A percentile compares a stretch with the other conserved stretches of the same genome.
These are phyloP conservation scores for Geotrichum carabidarum DNA, from an alignment of 1,139 yeast genomes.

Conservation along the genomic window DNA sequence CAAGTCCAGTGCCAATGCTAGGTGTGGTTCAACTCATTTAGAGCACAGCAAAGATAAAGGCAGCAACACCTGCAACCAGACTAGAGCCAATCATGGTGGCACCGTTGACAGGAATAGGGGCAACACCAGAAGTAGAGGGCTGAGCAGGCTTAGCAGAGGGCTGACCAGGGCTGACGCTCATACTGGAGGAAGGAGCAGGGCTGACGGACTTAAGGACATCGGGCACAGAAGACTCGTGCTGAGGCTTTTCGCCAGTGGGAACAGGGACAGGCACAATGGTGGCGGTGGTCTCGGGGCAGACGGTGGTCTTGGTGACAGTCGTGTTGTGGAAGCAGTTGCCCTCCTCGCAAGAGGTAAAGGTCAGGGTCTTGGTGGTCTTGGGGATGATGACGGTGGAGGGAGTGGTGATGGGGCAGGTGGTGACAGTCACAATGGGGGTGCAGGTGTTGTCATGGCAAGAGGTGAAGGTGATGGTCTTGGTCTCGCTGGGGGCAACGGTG, in stretches of 20 bases:
- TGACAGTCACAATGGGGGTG: not conserved
- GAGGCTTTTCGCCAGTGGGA: not conserved
- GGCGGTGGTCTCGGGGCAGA: not conserved
- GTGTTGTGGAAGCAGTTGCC: not conserved
- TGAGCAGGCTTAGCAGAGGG: too few relatives aligned
- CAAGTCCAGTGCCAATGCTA: too few relatives aligned
- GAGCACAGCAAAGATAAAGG: slow-evolving; percentile 1
- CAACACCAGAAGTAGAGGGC: not conserved
- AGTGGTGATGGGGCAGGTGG: slow-evolving; percentile 6
- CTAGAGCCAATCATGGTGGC: not conserved
- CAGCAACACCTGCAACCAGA: not conserved
- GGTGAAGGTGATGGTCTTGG: slow-evolving; percentile 9
- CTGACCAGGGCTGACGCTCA: too few relatives aligned
- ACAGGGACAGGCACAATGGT: slow-evolving; percentile 5
- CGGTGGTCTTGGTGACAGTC: slow-evolving; percentile 12
- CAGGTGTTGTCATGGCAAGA: slow-evolving; percentile 8
- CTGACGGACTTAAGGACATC: not conserved
- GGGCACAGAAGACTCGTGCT: too few relatives aligned
- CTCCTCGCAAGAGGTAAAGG: slow-evolving; percentile 1
- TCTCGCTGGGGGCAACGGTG: not conserved
- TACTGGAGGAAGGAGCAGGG: too few relatives aligned
- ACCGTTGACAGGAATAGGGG: not conserved
- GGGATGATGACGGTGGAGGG: slow-evolving; percentile 2
- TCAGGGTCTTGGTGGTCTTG: slow-evolving; percentile 6
- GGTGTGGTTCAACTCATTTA: not conserved